phyloP scores from a whole-genome alignment of 495 filamentous ascomycete species.

The Neurospora sp. region DNA sequence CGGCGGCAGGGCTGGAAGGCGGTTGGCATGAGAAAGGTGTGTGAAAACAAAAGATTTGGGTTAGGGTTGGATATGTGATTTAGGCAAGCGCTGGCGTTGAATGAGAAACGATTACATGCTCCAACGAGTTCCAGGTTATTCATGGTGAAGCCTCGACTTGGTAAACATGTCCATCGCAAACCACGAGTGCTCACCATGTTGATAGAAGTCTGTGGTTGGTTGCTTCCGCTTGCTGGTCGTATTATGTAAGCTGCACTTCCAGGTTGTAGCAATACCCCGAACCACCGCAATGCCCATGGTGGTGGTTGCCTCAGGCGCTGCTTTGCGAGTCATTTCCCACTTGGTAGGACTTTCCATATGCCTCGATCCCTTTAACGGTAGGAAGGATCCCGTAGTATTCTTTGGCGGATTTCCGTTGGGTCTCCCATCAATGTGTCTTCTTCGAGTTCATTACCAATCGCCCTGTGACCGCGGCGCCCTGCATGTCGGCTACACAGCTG shows the following conservation, averaged over 20 bases:
- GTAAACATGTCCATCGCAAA: neutral
- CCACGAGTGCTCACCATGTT: neutral
- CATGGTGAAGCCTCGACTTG: neutral
- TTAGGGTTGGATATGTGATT: neutral
- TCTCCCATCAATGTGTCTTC: too few relatives aligned
- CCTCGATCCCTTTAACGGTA: too few relatives aligned
- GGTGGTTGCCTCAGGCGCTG: neutral
- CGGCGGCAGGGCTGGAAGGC: slow-evolving; percentile 16
- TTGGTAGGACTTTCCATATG: neutral
- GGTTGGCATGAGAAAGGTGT: slow-evolving; percentile 5
- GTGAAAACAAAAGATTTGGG: neutral
- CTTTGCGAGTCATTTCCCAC: neutral
- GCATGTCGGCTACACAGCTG: slow-evolving; percentile 5
- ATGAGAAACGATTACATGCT: neutral
- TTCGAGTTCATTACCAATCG: neutral
- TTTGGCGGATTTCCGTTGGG: too few relatives aligned
- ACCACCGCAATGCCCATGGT: too few relatives aligned
- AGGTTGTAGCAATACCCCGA: too few relatives aligned
- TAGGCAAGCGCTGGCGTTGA: neutral
- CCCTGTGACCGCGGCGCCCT: slow-evolving; percentile 13
- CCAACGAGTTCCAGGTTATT: neutral
- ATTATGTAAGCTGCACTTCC: neutral
- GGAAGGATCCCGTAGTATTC: neutral
- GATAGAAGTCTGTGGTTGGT: neutral
- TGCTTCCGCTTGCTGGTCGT: neutral